Evolutionary conservation across 164 flowering plant genomes (phyloP), one percentile per base, ranked within the genome.

Genomic region (Vitis cinerea): DNA sequence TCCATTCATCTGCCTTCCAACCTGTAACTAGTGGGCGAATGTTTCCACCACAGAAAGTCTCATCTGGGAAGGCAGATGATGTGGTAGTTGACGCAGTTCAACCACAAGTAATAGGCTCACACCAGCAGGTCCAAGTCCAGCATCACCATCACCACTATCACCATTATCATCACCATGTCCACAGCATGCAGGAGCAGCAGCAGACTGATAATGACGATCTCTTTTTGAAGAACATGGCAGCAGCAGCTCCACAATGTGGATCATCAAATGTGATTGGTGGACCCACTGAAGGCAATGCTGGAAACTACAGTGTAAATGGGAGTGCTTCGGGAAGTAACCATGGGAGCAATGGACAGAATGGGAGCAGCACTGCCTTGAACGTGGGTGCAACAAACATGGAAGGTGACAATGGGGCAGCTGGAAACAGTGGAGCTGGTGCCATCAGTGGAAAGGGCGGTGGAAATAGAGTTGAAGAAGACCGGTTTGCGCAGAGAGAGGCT

Each of bases 321-420:
- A 93, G 93, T 71, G 82, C 62, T 67, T 86, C 94, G 7, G 91
- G 92, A 9, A 92, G 95, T 74, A 87, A 85, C 67, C 80, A 83
- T 71, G 93, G 91, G 29, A 91, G 93, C 83, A 89, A 87, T 76
- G 85, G 77, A 55, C 89, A 79, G 60, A 81, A 84, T 67, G 88
- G 86, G 44, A 81, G 90, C 77, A 81, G 81, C 80, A 81, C 76
- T 54, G 84, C 68, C 10, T 69, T 81, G 62, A 83, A 83, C 57
- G 70, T 76, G 59, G 85, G 74, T 51, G 74, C 68, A 57, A 63
- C 70, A 29, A 87, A 83, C 67, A 57, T 78, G 63, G 90, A 82
- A 59, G 83, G 83, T 69, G 91, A 85, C 59, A 75, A 70, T 75
- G 85, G 82, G 29, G 68, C 67, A 53, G 77, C 73, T 59, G 84